Evolutionary conservation across 108 stramenopile genomes (phyloP).

Genomic region (Fragilaria crotonensis): DNA sequence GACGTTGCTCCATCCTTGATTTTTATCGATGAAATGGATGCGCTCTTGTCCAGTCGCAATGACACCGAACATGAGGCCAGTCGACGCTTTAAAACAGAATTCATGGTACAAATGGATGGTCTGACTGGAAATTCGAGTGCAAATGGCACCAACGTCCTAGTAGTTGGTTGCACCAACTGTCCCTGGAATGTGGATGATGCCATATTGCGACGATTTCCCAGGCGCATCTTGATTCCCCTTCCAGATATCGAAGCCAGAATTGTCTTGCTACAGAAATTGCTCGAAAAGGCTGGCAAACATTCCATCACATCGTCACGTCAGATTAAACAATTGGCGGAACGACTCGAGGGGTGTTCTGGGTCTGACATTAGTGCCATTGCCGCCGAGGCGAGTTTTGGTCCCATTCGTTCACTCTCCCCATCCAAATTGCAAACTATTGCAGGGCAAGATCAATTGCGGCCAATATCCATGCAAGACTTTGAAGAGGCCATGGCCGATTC

Average conservation of each 20-base stretch:
- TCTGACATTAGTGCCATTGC: slow-evolving; percentile 59
- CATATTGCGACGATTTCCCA: slow-evolving; percentile 78
- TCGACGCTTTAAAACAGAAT: slow-evolving; percentile 92
- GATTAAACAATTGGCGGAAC: slow-evolving; percentile 25
- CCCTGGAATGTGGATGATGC: slow-evolving; percentile 95
- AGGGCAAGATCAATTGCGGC: slow-evolving; percentile 23
- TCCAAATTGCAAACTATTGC: not conserved
- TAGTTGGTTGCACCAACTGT: slow-evolving; percentile 90
- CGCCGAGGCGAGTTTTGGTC: slow-evolving; percentile 57
- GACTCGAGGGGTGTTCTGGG: slow-evolving; percentile 46
- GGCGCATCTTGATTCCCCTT: slow-evolving; percentile 88
- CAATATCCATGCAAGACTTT: slow-evolving; percentile 48
- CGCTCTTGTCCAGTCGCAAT: slow-evolving; percentile 57
- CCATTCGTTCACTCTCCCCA: slow-evolving; percentile 33
- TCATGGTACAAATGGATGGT: slow-evolving; percentile 96
- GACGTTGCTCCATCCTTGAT: slow-evolving; percentile 68
- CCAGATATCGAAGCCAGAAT: slow-evolving; percentile 62
- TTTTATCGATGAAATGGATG: slow-evolving; percentile 95
- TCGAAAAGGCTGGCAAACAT: slow-evolving; percentile 38
- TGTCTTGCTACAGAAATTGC: slow-evolving; percentile 35
- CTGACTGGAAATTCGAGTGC: slow-evolving; percentile 30
- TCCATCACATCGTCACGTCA: slow-evolving; percentile 14
- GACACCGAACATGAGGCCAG: slow-evolving; percentile 86
- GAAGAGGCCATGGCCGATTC: slow-evolving; percentile 33
- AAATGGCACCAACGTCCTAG: slow-evolving; percentile 43